Conservation (phyloP, 139 green algal genomes). For the Micractinium sp. region DNA sequence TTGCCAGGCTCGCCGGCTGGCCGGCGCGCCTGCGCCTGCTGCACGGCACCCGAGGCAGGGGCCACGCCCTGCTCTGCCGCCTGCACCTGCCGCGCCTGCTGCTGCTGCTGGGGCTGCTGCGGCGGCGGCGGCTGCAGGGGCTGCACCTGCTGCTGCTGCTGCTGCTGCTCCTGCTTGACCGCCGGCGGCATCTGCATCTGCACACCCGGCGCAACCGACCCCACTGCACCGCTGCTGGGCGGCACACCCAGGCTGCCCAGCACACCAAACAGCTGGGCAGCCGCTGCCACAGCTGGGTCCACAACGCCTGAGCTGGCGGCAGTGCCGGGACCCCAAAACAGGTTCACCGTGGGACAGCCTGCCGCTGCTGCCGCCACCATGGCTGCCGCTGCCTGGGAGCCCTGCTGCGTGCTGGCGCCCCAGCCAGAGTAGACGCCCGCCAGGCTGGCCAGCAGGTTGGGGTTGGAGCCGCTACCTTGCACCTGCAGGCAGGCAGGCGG, state of each 20-base stretch:
- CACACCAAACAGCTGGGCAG: not conserved
- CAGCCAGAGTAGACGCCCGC: not conserved
- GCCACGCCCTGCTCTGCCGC: not conserved
- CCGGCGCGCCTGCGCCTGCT: not conserved
- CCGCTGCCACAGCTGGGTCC: not conserved
- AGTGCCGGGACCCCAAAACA: not conserved
- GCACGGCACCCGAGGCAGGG: not conserved
- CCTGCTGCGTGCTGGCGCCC: not conserved
- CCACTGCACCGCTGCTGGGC: slow-evolving; percentile 4
- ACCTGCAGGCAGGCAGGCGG: not conserved
- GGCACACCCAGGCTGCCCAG: not conserved
- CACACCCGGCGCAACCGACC: not conserved
- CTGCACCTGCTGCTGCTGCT: not conserved
- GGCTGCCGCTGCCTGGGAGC: slow-evolving; percentile 7
- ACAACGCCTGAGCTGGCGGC: not conserved
- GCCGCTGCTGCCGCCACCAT: not conserved
- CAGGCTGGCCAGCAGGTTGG: slow-evolving; percentile 18
- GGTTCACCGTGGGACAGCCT: not conserved
- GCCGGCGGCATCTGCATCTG: not conserved
- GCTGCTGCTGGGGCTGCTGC: not conserved
- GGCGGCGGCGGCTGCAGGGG: not conserved
- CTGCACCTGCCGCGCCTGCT: not conserved
- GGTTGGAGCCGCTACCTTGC: not conserved
- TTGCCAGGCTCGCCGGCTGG: not conserved
- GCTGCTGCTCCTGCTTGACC: not conserved